These are phyloP conservation scores for Solanum boliviense DNA, from an alignment of 257 asterid genomes.

Conservation along the genomic window DNA sequence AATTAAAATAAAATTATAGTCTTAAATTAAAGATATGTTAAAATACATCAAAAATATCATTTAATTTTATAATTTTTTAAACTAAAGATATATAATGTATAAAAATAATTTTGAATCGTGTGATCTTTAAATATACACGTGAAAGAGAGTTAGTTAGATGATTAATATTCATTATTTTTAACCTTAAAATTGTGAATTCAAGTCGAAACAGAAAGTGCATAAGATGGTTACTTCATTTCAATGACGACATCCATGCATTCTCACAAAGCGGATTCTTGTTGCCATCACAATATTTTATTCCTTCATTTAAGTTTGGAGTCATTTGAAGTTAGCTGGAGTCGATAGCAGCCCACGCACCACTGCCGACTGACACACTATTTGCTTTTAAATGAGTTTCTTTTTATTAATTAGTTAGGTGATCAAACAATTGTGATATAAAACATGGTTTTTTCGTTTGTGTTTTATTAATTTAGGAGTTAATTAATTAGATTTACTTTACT, in stretches of 20 bases:
- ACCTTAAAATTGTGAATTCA: neutral
- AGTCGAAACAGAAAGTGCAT: neutral
- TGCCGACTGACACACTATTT: neutral
- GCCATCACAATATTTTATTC: neutral
- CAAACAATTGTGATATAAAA: neutral
- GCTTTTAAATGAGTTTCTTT: neutral
- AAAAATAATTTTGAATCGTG: neutral
- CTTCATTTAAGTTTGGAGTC: neutral
- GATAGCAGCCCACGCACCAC: neutral
- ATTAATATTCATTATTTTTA: rapidly evolving
- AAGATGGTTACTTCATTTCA: neutral
- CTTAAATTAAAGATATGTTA: neutral
- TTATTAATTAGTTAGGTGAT: neutral
- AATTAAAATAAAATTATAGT: neutral
- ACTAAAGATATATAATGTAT: rapidly evolving
- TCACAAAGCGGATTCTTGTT: neutral
- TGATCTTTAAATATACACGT: neutral
- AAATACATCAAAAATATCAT: neutral
- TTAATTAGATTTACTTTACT: no score
- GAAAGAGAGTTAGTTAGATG: no score
- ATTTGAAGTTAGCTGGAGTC: neutral
- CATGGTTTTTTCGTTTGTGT: neutral
- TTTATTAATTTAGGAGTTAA: neutral
- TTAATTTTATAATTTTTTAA: neutral
- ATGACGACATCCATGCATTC: neutral